phyloP scores from a whole-genome alignment of 495 filamentous ascomycete genomes.

The Clavariopsis aquatica region DNA sequence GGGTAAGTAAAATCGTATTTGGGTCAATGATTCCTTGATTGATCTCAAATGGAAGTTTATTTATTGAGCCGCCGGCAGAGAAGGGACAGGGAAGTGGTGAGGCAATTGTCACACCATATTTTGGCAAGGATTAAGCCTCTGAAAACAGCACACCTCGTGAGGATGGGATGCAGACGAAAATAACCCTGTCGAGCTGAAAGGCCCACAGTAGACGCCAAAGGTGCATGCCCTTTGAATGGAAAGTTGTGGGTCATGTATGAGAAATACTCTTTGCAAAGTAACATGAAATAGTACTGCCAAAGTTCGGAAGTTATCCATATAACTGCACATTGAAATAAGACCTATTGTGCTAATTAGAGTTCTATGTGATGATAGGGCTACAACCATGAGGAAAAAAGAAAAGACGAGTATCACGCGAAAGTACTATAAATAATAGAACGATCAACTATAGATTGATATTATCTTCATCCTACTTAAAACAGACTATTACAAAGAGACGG shows the following conservation, averaged over 20 bases:
- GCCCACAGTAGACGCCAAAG: neutral
- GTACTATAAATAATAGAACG: neutral
- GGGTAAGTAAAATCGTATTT: neutral
- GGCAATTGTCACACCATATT: neutral
- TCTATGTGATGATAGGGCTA: neutral
- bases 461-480: constrained; percentile 13
- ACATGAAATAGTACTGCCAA: neutral
- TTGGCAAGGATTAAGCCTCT: neutral
- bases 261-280: neutral
- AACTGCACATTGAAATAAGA: no score
- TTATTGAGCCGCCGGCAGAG: neutral
- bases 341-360: no score
- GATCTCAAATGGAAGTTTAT: neutral
- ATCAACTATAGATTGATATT: constrained; percentile 4
- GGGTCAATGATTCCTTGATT: neutral
- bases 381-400: neutral
- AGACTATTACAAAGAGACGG: constrained; percentile 9
- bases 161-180: neutral
- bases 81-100: neutral
- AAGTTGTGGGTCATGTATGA: neutral
- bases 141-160: neutral
- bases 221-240: neutral
- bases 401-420: neutral
- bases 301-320: no score
- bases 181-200: neutral